These are phyloP conservation scores for Cynanchum wilfordii DNA, from an alignment of 257 asterid genomes.

Conservation along the genomic window DNA sequence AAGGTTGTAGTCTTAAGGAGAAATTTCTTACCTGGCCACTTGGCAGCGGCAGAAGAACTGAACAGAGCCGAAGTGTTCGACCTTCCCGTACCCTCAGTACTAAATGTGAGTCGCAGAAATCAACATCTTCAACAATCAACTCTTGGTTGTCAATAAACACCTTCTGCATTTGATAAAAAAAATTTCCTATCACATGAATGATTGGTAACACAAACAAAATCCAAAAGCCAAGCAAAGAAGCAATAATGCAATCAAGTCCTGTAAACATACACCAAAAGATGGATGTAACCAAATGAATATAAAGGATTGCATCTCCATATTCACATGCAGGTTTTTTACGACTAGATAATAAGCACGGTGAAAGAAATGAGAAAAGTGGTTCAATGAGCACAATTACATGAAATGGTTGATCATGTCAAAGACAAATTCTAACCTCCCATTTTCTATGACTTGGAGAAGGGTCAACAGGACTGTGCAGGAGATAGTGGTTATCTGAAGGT, in stretches of 20 bases:
- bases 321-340: background rate
- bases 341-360: background rate
- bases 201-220: background rate
- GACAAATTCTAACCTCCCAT: constrained; percentile 69
- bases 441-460: constrained; percentile 37
- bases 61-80: constrained; percentile 48
- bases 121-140: constrained; percentile 71
- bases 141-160: constrained; percentile 52
- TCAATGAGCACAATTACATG: background rate
- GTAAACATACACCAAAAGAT: background rate
- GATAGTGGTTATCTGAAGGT: constrained; percentile 69
- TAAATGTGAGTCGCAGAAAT: constrained; percentile 68
- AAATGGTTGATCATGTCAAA: background rate
- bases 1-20: background rate
- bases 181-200: background rate
- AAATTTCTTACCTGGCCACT: constrained; percentile 50
- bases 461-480: constrained; percentile 52
- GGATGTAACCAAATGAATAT: background rate
- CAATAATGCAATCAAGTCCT: background rate
- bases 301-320: background rate
- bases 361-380: background rate
- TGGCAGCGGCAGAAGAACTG: constrained; percentile 65
- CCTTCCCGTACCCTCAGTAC: constrained; percentile 53
- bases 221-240: background rate
- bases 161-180: constrained; percentile 44